These are phyloP conservation scores for Brassica incana DNA, from an alignment of 345 rosid genomes.

Conservation along the genomic window DNA sequence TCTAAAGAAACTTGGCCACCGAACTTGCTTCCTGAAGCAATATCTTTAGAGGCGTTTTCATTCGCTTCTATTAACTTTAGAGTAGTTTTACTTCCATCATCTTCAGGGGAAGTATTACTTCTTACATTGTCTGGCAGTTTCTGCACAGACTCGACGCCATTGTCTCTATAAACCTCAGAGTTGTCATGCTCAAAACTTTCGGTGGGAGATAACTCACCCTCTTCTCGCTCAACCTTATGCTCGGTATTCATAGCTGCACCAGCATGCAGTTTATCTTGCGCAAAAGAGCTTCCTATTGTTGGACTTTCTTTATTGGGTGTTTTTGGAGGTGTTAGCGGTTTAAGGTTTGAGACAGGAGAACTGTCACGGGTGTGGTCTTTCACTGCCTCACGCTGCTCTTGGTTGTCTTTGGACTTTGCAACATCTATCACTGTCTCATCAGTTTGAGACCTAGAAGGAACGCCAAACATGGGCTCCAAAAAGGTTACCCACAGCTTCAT, in stretches of 20 bases:
- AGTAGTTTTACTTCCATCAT: conserved; percentile 68
- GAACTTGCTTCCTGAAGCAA: conserved; percentile 73
- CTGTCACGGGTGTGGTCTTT: conserved; percentile 59
- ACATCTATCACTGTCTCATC: conserved; percentile 70
- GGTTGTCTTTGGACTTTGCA: conserved; percentile 49
- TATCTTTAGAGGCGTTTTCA: conserved; percentile 67
- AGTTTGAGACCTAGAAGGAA: conserved; percentile 75
- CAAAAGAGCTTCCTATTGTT: conserved; percentile 57
- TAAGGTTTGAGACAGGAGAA: conserved; percentile 46
- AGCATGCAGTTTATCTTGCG: background rate
- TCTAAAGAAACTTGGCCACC: conserved; percentile 73
- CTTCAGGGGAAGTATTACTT: conserved; percentile 67
- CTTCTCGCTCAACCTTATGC: conserved; percentile 87
- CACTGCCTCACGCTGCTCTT: conserved; percentile 50
- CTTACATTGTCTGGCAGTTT: conserved; percentile 59
- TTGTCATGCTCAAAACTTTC: conserved; percentile 91
- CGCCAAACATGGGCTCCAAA: conserved; percentile 90
- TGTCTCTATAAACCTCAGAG: conserved; percentile 72
- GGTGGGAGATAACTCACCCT: conserved; percentile 94
- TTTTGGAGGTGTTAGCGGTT: conserved; percentile 50
- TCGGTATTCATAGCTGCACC: conserved; percentile 54
- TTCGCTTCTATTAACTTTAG: conserved; percentile 74
- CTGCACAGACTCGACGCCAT: conserved; percentile 49
- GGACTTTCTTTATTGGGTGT: conserved; percentile 54
- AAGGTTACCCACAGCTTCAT: conserved; percentile 89